These are phyloP conservation scores for Auricularia cornea DNA, from an alignment of 768 basidiomycete species.

Conservation along the genomic window DNA sequence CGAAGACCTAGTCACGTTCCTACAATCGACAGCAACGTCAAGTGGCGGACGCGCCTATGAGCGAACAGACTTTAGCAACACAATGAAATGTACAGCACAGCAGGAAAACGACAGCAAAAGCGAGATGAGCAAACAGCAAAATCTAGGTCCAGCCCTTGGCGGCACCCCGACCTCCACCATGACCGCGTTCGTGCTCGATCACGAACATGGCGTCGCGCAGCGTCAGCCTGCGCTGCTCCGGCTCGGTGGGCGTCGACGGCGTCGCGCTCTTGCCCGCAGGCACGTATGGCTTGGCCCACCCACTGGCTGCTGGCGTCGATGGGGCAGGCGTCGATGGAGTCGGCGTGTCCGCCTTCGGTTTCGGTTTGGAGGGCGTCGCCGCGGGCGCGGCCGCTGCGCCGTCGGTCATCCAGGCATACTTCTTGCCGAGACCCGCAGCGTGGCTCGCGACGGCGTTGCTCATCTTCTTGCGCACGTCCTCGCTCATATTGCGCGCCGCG, in stretches of 20 bases:
- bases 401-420: constrained; percentile 85
- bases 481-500: constrained; percentile 82
- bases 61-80: too few relatives aligned
- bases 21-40: too few relatives aligned
- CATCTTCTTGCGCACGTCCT: constrained; percentile 88
- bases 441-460: constrained; percentile 83
- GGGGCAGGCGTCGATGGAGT: constrained; percentile 23
- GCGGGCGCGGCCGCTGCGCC: constrained; percentile 39
- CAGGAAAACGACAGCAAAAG: not conserved
- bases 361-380: not conserved
- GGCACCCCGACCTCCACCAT: constrained; percentile 72
- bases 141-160: constrained; percentile 57
- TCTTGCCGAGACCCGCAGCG: constrained; percentile 70
- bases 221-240: constrained; percentile 45
- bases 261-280: constrained; percentile 30
- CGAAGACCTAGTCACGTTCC: too few relatives aligned
- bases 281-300: constrained; percentile 61
- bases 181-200: constrained; percentile 72
- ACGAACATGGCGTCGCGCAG: constrained; percentile 82
- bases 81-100: too few relatives aligned
- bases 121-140: not conserved
- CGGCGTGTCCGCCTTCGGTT: constrained; percentile 17
- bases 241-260: constrained; percentile 23
- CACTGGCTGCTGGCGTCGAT: constrained; percentile 22
- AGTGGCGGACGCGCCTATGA: too few relatives aligned